These are phyloP conservation scores for Xerocomus amazonicus DNA, from an alignment of 1,284 basidiomycete species.

Conservation along the genomic window DNA sequence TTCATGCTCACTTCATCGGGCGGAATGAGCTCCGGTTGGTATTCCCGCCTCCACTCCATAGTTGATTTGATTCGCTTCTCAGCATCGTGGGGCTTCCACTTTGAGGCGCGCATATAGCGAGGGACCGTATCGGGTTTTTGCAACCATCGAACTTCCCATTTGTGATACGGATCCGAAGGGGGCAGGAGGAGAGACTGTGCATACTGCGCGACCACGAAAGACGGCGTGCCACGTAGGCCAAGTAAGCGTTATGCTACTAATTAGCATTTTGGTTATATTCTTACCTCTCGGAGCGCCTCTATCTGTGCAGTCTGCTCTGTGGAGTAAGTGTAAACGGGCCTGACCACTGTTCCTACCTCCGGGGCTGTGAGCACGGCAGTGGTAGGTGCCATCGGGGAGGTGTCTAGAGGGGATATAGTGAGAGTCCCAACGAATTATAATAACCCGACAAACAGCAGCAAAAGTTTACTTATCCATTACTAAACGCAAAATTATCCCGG, in stretches of 20 bases:
- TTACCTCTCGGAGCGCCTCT: conserved; percentile 58
- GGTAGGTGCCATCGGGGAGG: conserved; percentile 34
- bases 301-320: conserved; percentile 61
- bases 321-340: conserved; percentile 58
- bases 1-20: conserved; percentile 59
- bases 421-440: neutral
- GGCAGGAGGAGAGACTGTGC: conserved; percentile 61
- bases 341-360: conserved; percentile 42
- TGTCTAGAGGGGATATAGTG: neutral
- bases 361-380: conserved; percentile 45
- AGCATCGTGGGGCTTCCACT: conserved; percentile 76
- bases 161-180: conserved; percentile 61
- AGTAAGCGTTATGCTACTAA: conserved; percentile 2
- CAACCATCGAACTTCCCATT: conserved; percentile 77
- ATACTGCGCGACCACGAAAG: conserved; percentile 45
- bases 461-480: neutral
- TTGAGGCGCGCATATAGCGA: conserved; percentile 80
- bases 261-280: conserved; percentile 9
- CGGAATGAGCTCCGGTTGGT: conserved; percentile 75
- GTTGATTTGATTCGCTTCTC: conserved; percentile 76
- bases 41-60: conserved; percentile 79
- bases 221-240: neutral
- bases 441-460: neutral
- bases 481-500: neutral
- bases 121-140: conserved; percentile 69